Evolutionary conservation across 139 green algal species (phyloP).

Genomic region (Astrephomene gubernaculifera): DNA sequence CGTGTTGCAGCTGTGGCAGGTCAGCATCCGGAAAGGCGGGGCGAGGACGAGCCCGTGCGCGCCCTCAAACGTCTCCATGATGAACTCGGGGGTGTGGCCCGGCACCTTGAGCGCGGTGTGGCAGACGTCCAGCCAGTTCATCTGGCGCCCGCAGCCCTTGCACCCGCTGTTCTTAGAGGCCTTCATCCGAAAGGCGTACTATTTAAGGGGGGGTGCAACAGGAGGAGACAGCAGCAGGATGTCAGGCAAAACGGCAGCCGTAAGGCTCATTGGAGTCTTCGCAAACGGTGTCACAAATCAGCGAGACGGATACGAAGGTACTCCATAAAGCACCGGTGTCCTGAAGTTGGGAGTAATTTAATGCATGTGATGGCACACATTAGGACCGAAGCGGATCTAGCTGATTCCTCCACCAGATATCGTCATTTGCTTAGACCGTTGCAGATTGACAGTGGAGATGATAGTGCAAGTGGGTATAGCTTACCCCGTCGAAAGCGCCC

Average conservation of each 20-base stretch:
- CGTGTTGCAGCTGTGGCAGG: slow-evolving; percentile 3
- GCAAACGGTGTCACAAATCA: too few species aligned
- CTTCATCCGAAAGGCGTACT: not conserved
- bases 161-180: not conserved
- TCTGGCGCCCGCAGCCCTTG: slow-evolving; percentile 6
- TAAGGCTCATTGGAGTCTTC: too few species aligned
- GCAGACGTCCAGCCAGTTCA: slow-evolving; percentile 19
- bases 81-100: slow-evolving; percentile 10
- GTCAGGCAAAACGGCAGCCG: not conserved
- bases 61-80: not conserved
- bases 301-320: too few species aligned
- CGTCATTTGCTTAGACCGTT: too few species aligned
- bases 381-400: too few species aligned
- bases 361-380: too few species aligned
- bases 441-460: too few species aligned
- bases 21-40: not conserved
- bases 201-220: too few species aligned
- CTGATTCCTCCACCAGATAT: too few species aligned
- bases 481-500: not conserved
- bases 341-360: too few species aligned
- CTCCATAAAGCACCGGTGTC: too few species aligned
- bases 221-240: not conserved
- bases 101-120: not conserved
- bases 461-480: too few species aligned
- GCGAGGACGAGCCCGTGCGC: slow-evolving; percentile 2